These are phyloP conservation scores for Picochlorum sp. DNA, from an alignment of 139 green algal genomes.

Conservation along the genomic window DNA sequence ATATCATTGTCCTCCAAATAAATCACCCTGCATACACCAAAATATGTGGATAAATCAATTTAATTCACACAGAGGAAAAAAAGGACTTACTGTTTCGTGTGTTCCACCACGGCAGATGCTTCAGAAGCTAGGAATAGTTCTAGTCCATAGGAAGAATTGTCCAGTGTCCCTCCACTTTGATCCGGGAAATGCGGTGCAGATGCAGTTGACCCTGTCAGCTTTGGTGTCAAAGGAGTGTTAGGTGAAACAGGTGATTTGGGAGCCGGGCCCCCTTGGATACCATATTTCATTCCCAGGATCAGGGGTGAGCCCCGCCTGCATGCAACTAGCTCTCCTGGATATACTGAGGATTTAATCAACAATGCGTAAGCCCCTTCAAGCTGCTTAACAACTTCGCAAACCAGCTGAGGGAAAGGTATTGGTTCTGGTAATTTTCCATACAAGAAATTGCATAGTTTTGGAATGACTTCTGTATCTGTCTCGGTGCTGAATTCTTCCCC, in stretches of 20 bases:
- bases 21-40: conserved; percentile 49
- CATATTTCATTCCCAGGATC: conserved; percentile 78
- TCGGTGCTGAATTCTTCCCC: conserved; percentile 90
- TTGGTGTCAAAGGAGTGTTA: conserved; percentile 31
- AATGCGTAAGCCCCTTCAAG: conserved; percentile 96
- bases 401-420: conserved; percentile 58
- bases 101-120: conserved; percentile 84
- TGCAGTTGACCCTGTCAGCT: conserved; percentile 23
- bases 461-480: conserved; percentile 98
- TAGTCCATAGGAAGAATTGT: conserved; percentile 17
- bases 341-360: conserved; percentile 90
- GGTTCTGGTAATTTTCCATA: conserved; percentile 59
- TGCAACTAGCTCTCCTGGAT: conserved; percentile 92
- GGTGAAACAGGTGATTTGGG: conserved; percentile 13
- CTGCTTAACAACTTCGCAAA: conserved; percentile 93
- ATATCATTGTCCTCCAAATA: conserved; percentile 95
- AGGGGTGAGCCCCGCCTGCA: conserved; percentile 90
- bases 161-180: background rate
- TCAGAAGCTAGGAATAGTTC: conserved; percentile 88
- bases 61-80: conserved; percentile 6
- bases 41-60: background rate
- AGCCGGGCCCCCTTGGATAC: conserved; percentile 25
- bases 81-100: conserved; percentile 72
- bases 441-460: conserved; percentile 86
- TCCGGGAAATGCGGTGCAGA: conserved; percentile 15